Evolutionary conservation across 1,284 basidiomycete genomes (phyloP).

Genomic region (Wolfiporia cocos): DNA sequence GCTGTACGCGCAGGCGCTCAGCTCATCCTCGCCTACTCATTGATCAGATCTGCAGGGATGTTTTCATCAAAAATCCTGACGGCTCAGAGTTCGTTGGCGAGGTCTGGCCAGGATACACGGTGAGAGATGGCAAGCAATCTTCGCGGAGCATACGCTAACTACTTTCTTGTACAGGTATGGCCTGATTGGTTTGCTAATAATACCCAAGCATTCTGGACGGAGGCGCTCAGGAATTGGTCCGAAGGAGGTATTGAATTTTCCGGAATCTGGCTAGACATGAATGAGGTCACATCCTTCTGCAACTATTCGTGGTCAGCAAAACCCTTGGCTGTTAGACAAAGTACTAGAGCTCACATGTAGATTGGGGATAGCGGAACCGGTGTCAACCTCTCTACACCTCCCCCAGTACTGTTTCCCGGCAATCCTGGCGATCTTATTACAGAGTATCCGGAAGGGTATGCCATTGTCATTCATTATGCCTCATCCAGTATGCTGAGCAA

Average conservation of each 20-base stretch:
- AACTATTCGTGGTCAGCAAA: slow-evolving; percentile 47
- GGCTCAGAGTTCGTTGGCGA: slow-evolving; percentile 61
- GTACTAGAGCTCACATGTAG: neutral
- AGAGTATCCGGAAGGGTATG: slow-evolving; percentile 60
- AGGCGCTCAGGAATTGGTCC: slow-evolving; percentile 45
- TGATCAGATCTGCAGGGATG: slow-evolving; percentile 32
- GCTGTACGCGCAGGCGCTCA: slow-evolving; percentile 22
- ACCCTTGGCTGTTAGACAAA: neutral
- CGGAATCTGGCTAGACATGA: slow-evolving; percentile 78
- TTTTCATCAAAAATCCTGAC: slow-evolving; percentile 64
- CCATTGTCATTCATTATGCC: neutral
- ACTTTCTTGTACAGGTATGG: slow-evolving; percentile 31
- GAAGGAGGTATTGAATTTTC: slow-evolving; percentile 53
- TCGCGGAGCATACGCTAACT: neutral
- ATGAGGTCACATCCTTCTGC: slow-evolving; percentile 63
- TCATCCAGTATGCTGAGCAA: neutral
- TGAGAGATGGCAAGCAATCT: slow-evolving; percentile 12
- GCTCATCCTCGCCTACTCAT: neutral
- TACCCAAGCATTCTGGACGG: slow-evolving; percentile 32
- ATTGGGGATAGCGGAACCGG: slow-evolving; percentile 50
- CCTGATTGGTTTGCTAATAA: slow-evolving; percentile 68
- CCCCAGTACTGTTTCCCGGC: slow-evolving; percentile 47
- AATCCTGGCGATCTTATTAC: slow-evolving; percentile 41
- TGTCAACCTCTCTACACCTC: slow-evolving; percentile 38
- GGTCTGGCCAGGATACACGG: slow-evolving; percentile 54